Conservation (phyloP, 345 rosid genomes). For the Bruguiera gymnorhiza region DNA sequence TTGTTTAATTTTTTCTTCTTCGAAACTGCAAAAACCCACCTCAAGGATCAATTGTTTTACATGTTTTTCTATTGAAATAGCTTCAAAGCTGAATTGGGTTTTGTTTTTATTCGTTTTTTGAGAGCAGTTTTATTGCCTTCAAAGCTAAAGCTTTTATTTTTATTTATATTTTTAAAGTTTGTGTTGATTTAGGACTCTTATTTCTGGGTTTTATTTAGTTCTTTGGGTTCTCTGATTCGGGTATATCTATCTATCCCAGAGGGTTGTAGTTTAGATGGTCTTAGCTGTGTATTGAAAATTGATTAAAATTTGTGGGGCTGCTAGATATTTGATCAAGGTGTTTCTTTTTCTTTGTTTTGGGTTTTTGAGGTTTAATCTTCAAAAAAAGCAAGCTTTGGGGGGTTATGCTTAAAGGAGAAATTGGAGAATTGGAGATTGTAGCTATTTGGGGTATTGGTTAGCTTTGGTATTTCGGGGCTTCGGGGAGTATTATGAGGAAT, state of each 20-base stretch:
- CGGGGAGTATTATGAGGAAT: constrained; percentile 60
- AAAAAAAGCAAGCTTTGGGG: constrained; percentile 30
- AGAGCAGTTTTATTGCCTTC: neutral
- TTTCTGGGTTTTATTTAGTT: constrained; percentile 3
- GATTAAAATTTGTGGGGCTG: neutral
- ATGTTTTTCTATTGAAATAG: neutral
- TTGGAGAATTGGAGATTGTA: constrained; percentile 31
- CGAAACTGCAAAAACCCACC: neutral
- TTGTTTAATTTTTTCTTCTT: neutral
- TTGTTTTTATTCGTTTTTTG: neutral
- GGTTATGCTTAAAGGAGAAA: constrained; percentile 41
- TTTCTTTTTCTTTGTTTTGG: constrained; percentile 10
- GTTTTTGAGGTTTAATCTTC: constrained; percentile 2
- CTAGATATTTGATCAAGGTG: constrained; percentile 4
- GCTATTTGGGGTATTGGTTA: constrained; percentile 34
- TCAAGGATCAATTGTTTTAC: neutral
- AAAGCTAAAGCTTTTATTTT: constrained; percentile 1
- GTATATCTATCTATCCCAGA: too few relatives aligned
- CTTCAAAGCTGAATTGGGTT: neutral
- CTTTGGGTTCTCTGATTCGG: constrained; percentile 1
- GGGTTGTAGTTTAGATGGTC: constrained; percentile 8
- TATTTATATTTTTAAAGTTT: neutral
- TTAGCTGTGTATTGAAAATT: constrained; percentile 15
- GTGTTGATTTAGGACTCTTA: neutral
- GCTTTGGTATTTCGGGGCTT: constrained; percentile 26